Percentiles rank a stretch among this genome's conserved stretches.
Evolutionary conservation across 176 grass and related monocot species (phyloP).

Genomic region (Oryza glumipatula): DNA sequence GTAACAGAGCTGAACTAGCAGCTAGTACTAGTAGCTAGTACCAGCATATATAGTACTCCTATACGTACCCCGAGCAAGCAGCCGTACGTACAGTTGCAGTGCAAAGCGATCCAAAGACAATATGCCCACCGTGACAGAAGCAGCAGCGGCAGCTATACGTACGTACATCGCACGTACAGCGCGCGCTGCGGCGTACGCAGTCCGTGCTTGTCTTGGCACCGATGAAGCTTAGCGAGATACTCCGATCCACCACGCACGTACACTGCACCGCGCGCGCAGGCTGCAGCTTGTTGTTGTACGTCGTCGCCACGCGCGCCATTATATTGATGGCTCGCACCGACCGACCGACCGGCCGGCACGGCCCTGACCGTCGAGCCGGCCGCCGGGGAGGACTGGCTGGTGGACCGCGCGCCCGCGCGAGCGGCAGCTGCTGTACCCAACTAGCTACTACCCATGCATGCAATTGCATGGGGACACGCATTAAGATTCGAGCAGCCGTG

Average conservation of each 20-base stretch:
- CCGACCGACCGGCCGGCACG: not conserved
- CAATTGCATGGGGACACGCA: not conserved
- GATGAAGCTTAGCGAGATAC: not conserved
- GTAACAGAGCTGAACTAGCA: not conserved
- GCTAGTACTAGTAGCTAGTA: not conserved
- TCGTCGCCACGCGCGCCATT: not conserved
- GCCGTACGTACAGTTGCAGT: not conserved
- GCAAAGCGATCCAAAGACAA: not conserved
- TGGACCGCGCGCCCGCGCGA: no score
- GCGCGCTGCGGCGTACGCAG: not conserved
- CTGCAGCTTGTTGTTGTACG: not conserved
- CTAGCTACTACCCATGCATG: not conserved
- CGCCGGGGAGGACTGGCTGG: not conserved
- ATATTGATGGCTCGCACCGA: slow-evolving; percentile 22
- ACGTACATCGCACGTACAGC: not conserved
- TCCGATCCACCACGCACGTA: not conserved
- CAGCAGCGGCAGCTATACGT: not conserved
- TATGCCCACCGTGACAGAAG: not conserved
- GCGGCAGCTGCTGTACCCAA: not conserved
- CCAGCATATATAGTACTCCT: no score
- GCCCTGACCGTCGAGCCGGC: not conserved
- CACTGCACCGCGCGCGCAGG: no score
- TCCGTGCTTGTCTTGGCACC: not conserved
- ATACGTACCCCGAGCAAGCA: not conserved
- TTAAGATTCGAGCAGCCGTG: not conserved